Base-by-base conservation (phyloP, 2,329 filamentous ascomycete species). In the Fusarium dimerum region DNA sequence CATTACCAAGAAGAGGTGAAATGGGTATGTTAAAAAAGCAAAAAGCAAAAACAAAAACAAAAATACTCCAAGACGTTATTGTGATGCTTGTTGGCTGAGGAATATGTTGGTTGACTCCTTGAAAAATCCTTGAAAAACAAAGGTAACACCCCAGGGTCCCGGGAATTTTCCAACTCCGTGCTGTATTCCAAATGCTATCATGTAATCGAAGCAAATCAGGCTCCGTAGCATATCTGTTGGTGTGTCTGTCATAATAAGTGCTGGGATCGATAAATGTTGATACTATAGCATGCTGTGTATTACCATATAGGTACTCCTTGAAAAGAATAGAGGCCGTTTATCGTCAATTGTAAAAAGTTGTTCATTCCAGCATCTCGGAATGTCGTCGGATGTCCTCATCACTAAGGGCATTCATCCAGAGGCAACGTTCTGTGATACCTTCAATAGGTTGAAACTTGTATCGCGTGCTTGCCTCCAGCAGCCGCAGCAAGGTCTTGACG, bases 321-420 rank as follows among this genome's bases (percentile, higher is more conserved):
- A 26, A 26, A 26, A 26, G 20, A 18, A 18, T 20, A 36, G 50
- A 41, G 32, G 36, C 43, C 17, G 30, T 18, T 6, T 10, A 16
- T 34, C 26, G 29, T 40, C 36, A 47, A 30, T 36, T 36, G 32
- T 41, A 29, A 29, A 29, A 12, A 30, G 32, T 43, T 26, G 17
- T 36, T 36, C 32, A 71, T 67, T 84, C 79, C 32, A 85, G 64
- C 48, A 66, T 70, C 48, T 80, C 77, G 0, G 80, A 82, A 50
- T 76, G 74, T 55, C 72, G 75, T 51, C 81, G 74, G 64, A 94
- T 91, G 64, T 92, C 88, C n/a, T 85, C 83, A 59, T 93, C 89
- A 49, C 75, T 82, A 49, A 94, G 69, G 10, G 89, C 88, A 43
- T 88, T 86, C 74, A 94, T 86, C 90, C 90, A 94, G n/a, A 94